These are phyloP conservation scores for Plasmodium yoelii DNA, from an alignment of 169 alveolate species.

Conservation along the genomic window DNA sequence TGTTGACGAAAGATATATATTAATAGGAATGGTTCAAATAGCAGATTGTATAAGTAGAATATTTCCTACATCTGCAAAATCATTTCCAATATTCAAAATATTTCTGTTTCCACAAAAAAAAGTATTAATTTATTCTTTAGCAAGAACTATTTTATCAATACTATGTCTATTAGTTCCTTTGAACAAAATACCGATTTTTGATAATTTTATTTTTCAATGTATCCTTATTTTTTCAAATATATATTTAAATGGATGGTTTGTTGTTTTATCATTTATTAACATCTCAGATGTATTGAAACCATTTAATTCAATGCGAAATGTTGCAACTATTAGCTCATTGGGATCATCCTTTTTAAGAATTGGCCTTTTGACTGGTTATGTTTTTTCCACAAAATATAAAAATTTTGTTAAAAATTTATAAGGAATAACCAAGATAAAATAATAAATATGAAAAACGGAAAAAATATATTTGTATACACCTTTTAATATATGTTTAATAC, in stretches of 20 bases:
- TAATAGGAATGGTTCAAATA: slow-evolving; percentile 68
- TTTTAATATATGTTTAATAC: background rate
- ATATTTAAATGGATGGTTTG: slow-evolving; percentile 74
- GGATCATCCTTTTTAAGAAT: slow-evolving; percentile 50
- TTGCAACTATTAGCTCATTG: slow-evolving; percentile 61
- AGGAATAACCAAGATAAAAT: background rate
- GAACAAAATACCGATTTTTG: slow-evolving; percentile 9
- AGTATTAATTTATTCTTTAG: slow-evolving; percentile 45
- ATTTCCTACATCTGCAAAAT: slow-evolving; percentile 40
- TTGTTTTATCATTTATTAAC: slow-evolving; percentile 57
- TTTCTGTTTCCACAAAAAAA: slow-evolving; percentile 59
- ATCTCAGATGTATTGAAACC: slow-evolving; percentile 53
- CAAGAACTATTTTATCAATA: slow-evolving; percentile 53
- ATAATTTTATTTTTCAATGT: slow-evolving; percentile 51
- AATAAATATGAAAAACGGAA: too few relatives aligned
- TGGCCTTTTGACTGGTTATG: slow-evolving; percentile 58
- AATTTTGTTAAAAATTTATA: background rate
- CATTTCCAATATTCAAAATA: slow-evolving; percentile 7
- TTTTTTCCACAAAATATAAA: slow-evolving; percentile 36
- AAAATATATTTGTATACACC: background rate
- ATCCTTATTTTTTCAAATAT: slow-evolving; percentile 45
- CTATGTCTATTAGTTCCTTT: slow-evolving; percentile 48
- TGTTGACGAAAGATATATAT: slow-evolving; percentile 59
- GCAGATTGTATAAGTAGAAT: slow-evolving; percentile 67
- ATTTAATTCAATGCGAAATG: slow-evolving; percentile 46